Evolutionary conservation across 257 asterid genomes (phyloP), one percentile per base, ranked within the genome.

Genomic region (Gentiana straminea): DNA sequence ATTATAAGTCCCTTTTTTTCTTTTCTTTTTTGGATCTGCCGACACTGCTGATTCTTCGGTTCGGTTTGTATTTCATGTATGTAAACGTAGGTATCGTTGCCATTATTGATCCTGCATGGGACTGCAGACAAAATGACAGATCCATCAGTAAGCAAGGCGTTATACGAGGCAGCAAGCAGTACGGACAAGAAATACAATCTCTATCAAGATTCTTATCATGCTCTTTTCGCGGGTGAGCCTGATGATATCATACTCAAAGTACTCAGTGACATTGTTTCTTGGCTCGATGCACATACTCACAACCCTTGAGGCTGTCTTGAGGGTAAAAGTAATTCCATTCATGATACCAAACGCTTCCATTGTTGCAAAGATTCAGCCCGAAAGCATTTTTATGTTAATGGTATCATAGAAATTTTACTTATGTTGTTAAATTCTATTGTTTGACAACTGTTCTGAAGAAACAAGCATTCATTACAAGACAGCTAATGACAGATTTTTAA

Each of bases 21-120:
- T 41, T 0, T 3, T 41, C 8, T 41, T 2, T 4, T 4, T 4
- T 10, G 24, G 24, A 24, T 24, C 24, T 24, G 24, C 24, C 51
- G 13, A 15, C 10, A 48, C 51, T 48, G 5, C 12, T n/a, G 9
- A 1, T 24, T 0, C 7, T 24, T 9, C n/a, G 44, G 2, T 5
- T 46, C 24, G 7, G 24, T 24, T 35, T 44, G 7, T 61, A 38
- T 65, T 24, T 24, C 24, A 24, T 24, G 24, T 24, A 24, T 1
- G 24, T 24, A 24, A 24, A 61, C 63, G 58, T 68, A 88, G 97
- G 90, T 84, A 7, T 84, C 89, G 32, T 68, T 86, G 66, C 96
- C 97, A 47, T 73, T 90, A 38, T 33, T 90, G 59, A 86, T 90
- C 67, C 63, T 90, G 68, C 97, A 90, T 7, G 97, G 97, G 13